These are phyloP conservation scores for Paecilomyces variotii DNA, from an alignment of 2,329 filamentous ascomycete species.

Conservation along the genomic window DNA sequence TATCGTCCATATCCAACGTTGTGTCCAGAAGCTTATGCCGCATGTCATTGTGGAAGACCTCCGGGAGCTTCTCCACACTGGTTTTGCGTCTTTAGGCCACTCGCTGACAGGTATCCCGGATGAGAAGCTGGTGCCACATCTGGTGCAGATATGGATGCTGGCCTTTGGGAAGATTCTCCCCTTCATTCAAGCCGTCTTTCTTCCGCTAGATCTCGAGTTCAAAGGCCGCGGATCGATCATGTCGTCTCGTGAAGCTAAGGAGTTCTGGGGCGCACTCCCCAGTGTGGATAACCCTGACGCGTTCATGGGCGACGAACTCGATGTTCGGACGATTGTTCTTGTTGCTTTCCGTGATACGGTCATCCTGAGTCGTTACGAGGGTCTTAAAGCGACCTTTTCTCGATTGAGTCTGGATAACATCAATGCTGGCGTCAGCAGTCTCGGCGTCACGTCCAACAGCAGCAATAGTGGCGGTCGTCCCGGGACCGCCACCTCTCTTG, in stretches of 20 bases:
- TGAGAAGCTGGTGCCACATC: slow-evolving; percentile 76
- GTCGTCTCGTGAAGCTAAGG: slow-evolving; percentile 66
- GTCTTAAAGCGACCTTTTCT: slow-evolving; percentile 81
- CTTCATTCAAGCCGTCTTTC: slow-evolving; percentile 89
- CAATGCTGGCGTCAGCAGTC: slow-evolving; percentile 41
- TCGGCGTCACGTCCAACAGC: slow-evolving; percentile 34
- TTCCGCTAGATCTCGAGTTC: slow-evolving; percentile 89
- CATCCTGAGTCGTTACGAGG: slow-evolving; percentile 81
- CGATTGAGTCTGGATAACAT: slow-evolving; percentile 77
- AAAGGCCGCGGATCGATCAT: slow-evolving; percentile 75
- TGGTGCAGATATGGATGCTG: slow-evolving; percentile 91
- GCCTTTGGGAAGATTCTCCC: slow-evolving; percentile 86
- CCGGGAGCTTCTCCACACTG: slow-evolving; percentile 56
- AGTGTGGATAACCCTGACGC: slow-evolving; percentile 32
- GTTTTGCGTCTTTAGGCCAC: slow-evolving; percentile 79
- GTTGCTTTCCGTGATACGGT: slow-evolving; percentile 82
- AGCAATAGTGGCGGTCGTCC: slow-evolving; percentile 48
- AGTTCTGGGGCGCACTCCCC: slow-evolving; percentile 78
- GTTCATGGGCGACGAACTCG: slow-evolving; percentile 55
- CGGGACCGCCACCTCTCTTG: slow-evolving; percentile 66
- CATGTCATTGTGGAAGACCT: slow-evolving; percentile 55
- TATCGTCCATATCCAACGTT: slow-evolving; percentile 53
- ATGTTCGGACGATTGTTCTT: slow-evolving; percentile 82
- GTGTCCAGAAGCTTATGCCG: slow-evolving; percentile 53
- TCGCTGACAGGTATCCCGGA: slow-evolving; percentile 72